Base-by-base conservation (phyloP, 257 asterid genomes). In the Solanum sitiens region DNA sequence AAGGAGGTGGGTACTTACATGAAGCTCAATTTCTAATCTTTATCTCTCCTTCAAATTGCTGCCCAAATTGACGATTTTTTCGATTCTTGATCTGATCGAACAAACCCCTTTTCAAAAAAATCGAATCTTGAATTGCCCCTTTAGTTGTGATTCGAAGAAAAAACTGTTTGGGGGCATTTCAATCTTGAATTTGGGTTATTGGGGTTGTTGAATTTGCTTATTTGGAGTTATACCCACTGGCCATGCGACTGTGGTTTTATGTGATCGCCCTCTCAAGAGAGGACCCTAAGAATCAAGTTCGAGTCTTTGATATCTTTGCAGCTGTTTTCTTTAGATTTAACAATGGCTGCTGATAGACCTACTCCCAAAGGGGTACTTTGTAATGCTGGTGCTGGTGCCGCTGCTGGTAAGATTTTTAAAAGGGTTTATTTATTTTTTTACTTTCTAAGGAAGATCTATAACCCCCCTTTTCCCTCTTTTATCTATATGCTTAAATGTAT, bases 351-450 rank as follows among this genome's bases (percentile, higher is more conserved):
- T 79, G 96, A 95, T 70, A 65, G 90, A 87, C 94, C 93, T 92
- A 93, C 92, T 65, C 92, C 96, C 37, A 93, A 89, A 92, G 95
- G 95, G 73, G 86, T 94, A 59, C 93, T 96, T 59, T 96, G 98
- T 92, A 95, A 96, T 90, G 99, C 98, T 30, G 98, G 95, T 80
- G 98, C 98, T 18, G 99, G 99, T 79, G 98, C 98, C 35, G 99
- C 98, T 23, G 99, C 99, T 27, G 99, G 98, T 96, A 92, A 86
- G 20, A 37, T 16, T 83, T 59, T n/a, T 35, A 45, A 10, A 79
- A 79, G 50, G 42, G 2, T 59, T 20, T 59, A 0, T 8, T 77
- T 42, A 1, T 21, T 21, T 12, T 23, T 3, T 7, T 76, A 23
- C 23, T 75, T 75, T 6, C 35, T 75, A 27, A 67, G 74, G 37